Base-by-base conservation (phyloP, 352 stramenopile species). In the Saprolegnia diclina region DNA sequence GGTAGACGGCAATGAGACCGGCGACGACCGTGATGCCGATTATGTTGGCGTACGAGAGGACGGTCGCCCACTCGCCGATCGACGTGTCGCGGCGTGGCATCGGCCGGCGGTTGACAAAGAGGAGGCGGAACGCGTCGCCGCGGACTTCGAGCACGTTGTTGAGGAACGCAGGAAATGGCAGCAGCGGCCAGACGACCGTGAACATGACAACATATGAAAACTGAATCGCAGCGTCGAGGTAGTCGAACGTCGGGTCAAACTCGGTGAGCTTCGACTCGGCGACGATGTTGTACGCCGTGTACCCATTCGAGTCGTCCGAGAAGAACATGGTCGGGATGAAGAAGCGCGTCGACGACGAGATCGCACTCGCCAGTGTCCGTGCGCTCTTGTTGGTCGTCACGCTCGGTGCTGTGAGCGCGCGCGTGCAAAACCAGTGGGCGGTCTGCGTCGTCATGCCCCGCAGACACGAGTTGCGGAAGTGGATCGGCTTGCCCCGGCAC, bases 151-250 rank as follows among this genome's bases (percentile, higher is more conserved):
- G 64, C n/a, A 96, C 50, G 61, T 94, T 93, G 66, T 94, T 92
- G 65, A 91, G 74, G 54, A 92, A 92, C n/a, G 88, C 88, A 24
- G 86, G 85, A 45, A 94, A 82, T 38, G 88, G 88, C 59, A 96
- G 66, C 46, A 96, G 70, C n/a, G 86, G 86, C 88, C 88, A 96
- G 65, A 94, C 88, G 10, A 92, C 86, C 4, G 86, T 94, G 64
- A 96, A 96, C 88, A 96, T 96, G 71, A 93, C 79, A 61, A 96
- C 83, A 68, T 94, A 96, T 6, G 86, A 94, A 62, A 96, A 92
- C 74, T 96, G 88, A 63, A 96, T 94, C 67, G 83, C 89, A 9
- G 87, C 83, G 70, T 94, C 86, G 67, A 96, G 70, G 67, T 96
- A 96, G 73, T 96, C 88, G 40, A 92, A 74, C 71, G 90, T 85